phyloP scores from a whole-genome alignment of 2,329 filamentous ascomycete genomes.

The Diaporthe nobilis region DNA sequence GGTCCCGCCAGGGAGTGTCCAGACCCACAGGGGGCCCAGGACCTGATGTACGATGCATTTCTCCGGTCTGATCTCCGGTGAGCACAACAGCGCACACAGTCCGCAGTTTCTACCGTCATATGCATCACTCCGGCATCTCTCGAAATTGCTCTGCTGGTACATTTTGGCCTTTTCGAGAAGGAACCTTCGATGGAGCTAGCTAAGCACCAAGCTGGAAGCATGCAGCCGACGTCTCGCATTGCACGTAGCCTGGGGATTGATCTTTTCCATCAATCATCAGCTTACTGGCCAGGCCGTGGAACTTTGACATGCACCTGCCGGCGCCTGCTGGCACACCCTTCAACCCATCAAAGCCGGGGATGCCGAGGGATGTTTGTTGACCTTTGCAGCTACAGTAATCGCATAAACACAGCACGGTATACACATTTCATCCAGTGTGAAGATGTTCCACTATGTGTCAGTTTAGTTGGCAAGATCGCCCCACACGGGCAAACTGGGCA shows the following conservation, averaged over 20 bases:
- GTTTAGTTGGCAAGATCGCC: conserved; percentile 8
- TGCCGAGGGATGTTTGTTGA: conserved; percentile 1
- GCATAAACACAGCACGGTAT: conserved; percentile 6
- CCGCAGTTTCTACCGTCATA: neutral
- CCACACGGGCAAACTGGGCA: neutral
- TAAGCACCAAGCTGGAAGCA: neutral
- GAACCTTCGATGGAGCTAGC: neutral
- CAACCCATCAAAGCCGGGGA: neutral
- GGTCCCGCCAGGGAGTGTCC: conserved; percentile 15
- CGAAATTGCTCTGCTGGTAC: neutral
- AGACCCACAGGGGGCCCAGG: conserved; percentile 1
- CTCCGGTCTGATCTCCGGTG: conserved; percentile 12
- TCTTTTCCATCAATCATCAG: conserved; percentile 34
- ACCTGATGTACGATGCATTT: conserved; percentile 21
- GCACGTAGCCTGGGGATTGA: neutral
- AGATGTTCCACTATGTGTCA: neutral
- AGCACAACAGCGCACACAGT: neutral
- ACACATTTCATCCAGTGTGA: neutral
- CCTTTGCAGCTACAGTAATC: neutral
- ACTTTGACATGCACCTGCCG: conserved; percentile 18
- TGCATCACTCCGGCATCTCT: neutral
- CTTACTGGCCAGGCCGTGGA: neutral
- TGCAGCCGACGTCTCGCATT: conserved; percentile 2
- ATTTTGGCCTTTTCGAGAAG: neutral
- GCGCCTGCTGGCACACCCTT: conserved; percentile 29